Evolutionary conservation across 2,329 filamentous ascomycete species (phyloP).

Genomic region (Chalaropsis thielavioides): DNA sequence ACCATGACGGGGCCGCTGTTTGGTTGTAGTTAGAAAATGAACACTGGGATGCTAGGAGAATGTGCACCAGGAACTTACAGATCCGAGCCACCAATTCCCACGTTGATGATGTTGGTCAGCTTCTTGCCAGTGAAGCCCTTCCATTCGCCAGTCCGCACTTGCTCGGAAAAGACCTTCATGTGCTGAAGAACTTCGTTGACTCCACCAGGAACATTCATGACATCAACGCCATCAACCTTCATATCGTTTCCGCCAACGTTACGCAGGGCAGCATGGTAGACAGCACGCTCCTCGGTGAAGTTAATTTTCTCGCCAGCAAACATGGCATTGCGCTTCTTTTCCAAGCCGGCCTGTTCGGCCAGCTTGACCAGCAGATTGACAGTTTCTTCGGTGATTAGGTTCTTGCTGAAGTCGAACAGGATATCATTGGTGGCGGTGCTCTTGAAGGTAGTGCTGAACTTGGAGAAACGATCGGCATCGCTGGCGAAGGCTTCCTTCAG

Average conservation of each 20-base stretch:
- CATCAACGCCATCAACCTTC: conserved; percentile 80
- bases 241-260: conserved; percentile 73
- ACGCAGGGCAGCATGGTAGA: conserved; percentile 87
- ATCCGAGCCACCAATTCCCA: conserved; percentile 95
- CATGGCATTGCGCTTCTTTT: conserved; percentile 93
- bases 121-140: conserved; percentile 96
- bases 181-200: conserved; percentile 86
- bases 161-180: conserved; percentile 96
- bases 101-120: conserved; percentile 90
- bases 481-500: conserved; percentile 86
- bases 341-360: conserved; percentile 77
- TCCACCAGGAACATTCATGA: conserved; percentile 76
- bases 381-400: conserved; percentile 90
- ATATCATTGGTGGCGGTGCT: conserved; percentile 75
- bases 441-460: conserved; percentile 74
- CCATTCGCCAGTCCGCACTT: conserved; percentile 89
- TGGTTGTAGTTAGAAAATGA: conserved; percentile 18
- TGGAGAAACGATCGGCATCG: conserved; percentile 76
- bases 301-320: conserved; percentile 98
- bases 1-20: conserved; percentile 92
- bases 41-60: conserved; percentile 18
- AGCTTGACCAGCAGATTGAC: conserved; percentile 75
- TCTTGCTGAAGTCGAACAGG: conserved; percentile 98
- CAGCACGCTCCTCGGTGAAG: conserved; percentile 92
- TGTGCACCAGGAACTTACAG: conserved; percentile 52